A percentile compares a stretch with the other conserved stretches of the same genome.
These are phyloP conservation scores for Psilocybe mexicana DNA, from an alignment of 1,284 basidiomycete species.

Conservation along the genomic window DNA sequence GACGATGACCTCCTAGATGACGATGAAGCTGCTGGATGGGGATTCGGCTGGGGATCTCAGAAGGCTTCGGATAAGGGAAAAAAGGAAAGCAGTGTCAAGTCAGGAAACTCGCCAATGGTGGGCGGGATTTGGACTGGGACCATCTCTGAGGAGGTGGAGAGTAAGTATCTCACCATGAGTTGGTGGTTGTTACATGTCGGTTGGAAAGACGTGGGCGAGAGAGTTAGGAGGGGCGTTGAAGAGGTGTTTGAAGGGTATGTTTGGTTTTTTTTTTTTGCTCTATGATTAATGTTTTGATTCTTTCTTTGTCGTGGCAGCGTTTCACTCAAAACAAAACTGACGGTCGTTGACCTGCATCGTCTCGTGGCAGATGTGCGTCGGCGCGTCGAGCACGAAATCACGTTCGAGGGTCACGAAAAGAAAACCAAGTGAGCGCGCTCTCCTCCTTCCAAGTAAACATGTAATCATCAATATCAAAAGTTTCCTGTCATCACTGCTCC, in stretches of 20 bases:
- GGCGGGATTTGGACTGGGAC: slow-evolving; percentile 9
- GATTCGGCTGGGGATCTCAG: slow-evolving; percentile 10
- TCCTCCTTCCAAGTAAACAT: background rate
- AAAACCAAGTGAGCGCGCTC: slow-evolving; percentile 50
- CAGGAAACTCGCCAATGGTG: background rate
- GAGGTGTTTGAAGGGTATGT: slow-evolving; percentile 78
- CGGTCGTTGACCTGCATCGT: slow-evolving; percentile 64
- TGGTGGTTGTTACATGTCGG: slow-evolving; percentile 93
- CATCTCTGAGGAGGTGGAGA: slow-evolving; percentile 64
- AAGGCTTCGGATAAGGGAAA: slow-evolving; percentile 13
- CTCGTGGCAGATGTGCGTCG: slow-evolving; percentile 72
- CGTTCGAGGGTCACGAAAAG: slow-evolving; percentile 60
- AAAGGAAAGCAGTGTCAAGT: background rate
- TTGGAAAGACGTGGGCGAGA: slow-evolving; percentile 79
- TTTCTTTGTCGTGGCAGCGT: slow-evolving; percentile 47
- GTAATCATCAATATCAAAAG: slow-evolving; percentile 44
- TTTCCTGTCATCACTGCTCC: slow-evolving; percentile 74
- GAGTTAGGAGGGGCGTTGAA: slow-evolving; percentile 74
- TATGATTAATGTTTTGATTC: background rate
- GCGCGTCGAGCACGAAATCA: slow-evolving; percentile 71
- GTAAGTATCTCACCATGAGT: slow-evolving; percentile 80
- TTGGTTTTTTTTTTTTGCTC: background rate
- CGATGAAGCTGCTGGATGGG: slow-evolving; percentile 29
- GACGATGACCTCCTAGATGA: slow-evolving; percentile 27
- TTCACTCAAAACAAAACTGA: slow-evolving; percentile 75